phyloP scores from a whole-genome alignment of 2,329 filamentous ascomycete genomes.

The Xenosphaeropsis pyriputrescens region DNA sequence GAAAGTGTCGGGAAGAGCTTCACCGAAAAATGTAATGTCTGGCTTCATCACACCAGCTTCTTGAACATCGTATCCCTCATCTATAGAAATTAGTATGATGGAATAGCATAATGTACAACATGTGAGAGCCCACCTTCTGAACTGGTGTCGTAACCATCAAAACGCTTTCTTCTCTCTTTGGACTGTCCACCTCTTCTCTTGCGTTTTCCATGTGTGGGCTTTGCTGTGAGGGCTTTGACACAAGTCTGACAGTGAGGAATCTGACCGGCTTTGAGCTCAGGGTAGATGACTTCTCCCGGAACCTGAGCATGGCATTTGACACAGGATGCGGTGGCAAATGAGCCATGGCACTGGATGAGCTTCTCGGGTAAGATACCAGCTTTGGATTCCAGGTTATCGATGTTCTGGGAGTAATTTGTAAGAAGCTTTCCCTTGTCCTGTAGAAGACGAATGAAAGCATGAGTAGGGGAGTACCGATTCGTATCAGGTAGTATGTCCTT shows the following conservation, averaged over 20 bases:
- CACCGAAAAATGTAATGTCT: slow-evolving; percentile 96
- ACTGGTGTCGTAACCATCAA: slow-evolving; percentile 8
- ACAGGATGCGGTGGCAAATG: slow-evolving; percentile 85
- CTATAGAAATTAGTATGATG: slow-evolving; percentile 8
- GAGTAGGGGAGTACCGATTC: slow-evolving; percentile 75
- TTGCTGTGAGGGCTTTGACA: slow-evolving; percentile 30
- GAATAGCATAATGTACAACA: no score
- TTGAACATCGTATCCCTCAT: slow-evolving; percentile 48
- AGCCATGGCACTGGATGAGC: slow-evolving; percentile 91
- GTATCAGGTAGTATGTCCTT: slow-evolving; percentile 77
- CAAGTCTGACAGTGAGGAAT: slow-evolving; percentile 72
- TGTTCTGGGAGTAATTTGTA: slow-evolving; percentile 98
- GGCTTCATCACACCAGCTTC: slow-evolving; percentile 80
- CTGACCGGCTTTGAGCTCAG: slow-evolving; percentile 58
- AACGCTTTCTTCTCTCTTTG: slow-evolving; percentile 18
- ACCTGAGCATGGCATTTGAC: slow-evolving; percentile 66
- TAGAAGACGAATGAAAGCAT: slow-evolving; percentile 82
- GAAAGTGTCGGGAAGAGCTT: slow-evolving; percentile 75
- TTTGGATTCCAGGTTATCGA: slow-evolving; percentile 85
- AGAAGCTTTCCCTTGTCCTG: slow-evolving; percentile 80
- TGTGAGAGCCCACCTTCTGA: slow-evolving; percentile 21
- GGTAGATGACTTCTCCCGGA: slow-evolving; percentile 63
- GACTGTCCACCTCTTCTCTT: slow-evolving; percentile 37
- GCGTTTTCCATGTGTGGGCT: slow-evolving; percentile 35
- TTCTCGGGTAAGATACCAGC: slow-evolving; percentile 72